These are phyloP conservation scores for Tanacetum coccineum DNA, from an alignment of 129 eudicot species.

Conservation along the genomic window DNA sequence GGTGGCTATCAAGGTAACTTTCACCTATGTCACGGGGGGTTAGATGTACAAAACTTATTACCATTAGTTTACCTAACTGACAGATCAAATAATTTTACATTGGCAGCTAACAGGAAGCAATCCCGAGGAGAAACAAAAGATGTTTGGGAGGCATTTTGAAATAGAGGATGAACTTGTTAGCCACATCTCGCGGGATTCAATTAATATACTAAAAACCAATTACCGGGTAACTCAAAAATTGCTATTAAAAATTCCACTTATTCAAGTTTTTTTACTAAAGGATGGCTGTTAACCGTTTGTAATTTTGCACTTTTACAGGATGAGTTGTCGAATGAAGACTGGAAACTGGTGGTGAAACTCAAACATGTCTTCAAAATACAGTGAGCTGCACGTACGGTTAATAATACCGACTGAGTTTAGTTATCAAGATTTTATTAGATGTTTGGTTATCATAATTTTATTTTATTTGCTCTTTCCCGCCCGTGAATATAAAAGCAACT, in stretches of 20 bases:
- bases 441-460: too few species aligned
- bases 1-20: conserved; percentile 77
- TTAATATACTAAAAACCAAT: conserved; percentile 61
- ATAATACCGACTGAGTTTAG: too few species aligned
- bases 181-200: conserved; percentile 61
- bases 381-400: too few species aligned
- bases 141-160: conserved; percentile 85
- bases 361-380: conserved; percentile 21
- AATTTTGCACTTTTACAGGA: conserved; percentile 3
- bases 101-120: conserved; percentile 63
- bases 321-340: conserved; percentile 19
- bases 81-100: neutral
- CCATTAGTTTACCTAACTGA: too few species aligned
- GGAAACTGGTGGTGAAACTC: conserved; percentile 14
- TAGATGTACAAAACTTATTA: too few species aligned
- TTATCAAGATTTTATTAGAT: too few species aligned
- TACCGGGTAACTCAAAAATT: too few species aligned
- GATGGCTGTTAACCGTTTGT: neutral
- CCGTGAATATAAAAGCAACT: too few species aligned
- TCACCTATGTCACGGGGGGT: neutral
- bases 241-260: conserved; percentile 2
- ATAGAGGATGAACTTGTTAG: conserved; percentile 85
- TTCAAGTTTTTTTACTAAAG: too few species aligned
- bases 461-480: too few species aligned
- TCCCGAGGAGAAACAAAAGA: conserved; percentile 77